Conservation (phyloP, 208 protist species). For the Phytomonas serpens region DNA sequence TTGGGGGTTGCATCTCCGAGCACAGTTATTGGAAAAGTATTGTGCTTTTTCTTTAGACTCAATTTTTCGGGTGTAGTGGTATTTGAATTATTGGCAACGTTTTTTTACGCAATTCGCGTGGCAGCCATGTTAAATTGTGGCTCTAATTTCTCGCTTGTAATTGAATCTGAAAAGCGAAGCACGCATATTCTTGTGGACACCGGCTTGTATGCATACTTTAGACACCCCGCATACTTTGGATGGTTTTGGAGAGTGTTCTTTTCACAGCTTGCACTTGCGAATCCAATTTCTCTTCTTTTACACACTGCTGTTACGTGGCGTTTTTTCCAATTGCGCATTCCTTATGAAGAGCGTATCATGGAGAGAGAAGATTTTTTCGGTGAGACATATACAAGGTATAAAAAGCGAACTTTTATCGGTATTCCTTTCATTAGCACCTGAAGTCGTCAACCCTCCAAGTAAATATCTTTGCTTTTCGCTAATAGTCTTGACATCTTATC, state of each 20-base stretch:
- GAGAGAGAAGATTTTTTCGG: slow-evolving; percentile 83
- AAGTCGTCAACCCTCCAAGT: too few relatives aligned
- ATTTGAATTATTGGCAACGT: slow-evolving; percentile 27
- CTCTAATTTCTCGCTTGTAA: slow-evolving; percentile 74
- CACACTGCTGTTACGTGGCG: slow-evolving; percentile 79
- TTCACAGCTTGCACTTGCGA: slow-evolving; percentile 91
- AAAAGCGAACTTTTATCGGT: slow-evolving; percentile 43
- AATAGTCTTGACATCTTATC: slow-evolving; percentile 6
- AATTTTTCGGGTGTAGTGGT: slow-evolving; percentile 23
- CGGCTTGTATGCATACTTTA: slow-evolving; percentile 87
- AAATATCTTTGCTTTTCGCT: slow-evolving; percentile 3
- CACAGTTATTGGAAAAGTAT: neutral
- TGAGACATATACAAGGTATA: slow-evolving; percentile 79
- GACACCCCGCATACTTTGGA: slow-evolving; percentile 95
- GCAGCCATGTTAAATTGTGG: slow-evolving; percentile 77
- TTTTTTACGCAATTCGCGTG: slow-evolving; percentile 71
- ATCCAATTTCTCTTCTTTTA: slow-evolving; percentile 79
- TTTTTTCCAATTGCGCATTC: slow-evolving; percentile 90
- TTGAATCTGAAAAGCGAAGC: slow-evolving; percentile 45
- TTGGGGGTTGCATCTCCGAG: neutral
- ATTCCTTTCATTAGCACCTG: slow-evolving; percentile 82
- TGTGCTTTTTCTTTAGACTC: slow-evolving; percentile 26
- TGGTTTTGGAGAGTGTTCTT: slow-evolving; percentile 92
- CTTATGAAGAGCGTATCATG: slow-evolving; percentile 83
- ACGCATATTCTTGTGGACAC: slow-evolving; percentile 83